Percentiles rank a stretch among this genome's conserved stretches.
Conservation (phyloP, 495 filamentous ascomycete species). For the Neurospora sublineolata region DNA sequence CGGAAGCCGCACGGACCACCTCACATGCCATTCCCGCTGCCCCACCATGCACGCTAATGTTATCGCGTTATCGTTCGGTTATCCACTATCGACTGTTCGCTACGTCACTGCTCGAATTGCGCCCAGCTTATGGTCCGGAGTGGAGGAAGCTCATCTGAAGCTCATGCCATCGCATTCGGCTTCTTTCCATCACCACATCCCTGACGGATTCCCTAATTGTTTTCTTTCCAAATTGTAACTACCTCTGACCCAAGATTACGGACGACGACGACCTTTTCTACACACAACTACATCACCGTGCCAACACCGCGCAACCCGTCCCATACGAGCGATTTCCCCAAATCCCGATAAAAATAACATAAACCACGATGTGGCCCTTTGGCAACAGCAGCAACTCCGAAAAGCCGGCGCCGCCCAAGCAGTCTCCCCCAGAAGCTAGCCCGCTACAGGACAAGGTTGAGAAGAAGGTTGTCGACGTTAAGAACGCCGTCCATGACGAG, state of each 20-base stretch:
- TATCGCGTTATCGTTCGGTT: not conserved
- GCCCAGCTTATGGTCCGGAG: not conserved
- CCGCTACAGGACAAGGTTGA: not conserved
- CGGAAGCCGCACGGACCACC: not conserved
- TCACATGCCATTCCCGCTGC: not conserved
- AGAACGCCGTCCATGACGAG: constrained; percentile 12
- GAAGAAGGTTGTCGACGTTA: constrained; percentile 7
- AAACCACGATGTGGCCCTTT: constrained; percentile 29
- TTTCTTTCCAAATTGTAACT: not conserved
- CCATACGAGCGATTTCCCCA: not conserved
- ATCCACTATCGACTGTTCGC: not conserved
- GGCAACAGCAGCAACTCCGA: constrained; percentile 28
- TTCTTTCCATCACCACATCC: not conserved
- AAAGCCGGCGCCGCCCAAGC: constrained; percentile 16
- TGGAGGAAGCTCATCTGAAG: not conserved
- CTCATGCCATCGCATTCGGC: not conserved
- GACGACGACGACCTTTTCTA: not conserved
- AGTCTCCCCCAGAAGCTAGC: constrained; percentile 11
- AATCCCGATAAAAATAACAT: not conserved
- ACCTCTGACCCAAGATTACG: not conserved
- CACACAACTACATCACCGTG: not conserved
- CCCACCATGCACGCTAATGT: not conserved
- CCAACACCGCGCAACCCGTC: not conserved
- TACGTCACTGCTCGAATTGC: not conserved
- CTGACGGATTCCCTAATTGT: not conserved